These are phyloP conservation scores for Alisma plantagoaquatica DNA, from an alignment of 106 monocot genomes.

Conservation along the genomic window DNA sequence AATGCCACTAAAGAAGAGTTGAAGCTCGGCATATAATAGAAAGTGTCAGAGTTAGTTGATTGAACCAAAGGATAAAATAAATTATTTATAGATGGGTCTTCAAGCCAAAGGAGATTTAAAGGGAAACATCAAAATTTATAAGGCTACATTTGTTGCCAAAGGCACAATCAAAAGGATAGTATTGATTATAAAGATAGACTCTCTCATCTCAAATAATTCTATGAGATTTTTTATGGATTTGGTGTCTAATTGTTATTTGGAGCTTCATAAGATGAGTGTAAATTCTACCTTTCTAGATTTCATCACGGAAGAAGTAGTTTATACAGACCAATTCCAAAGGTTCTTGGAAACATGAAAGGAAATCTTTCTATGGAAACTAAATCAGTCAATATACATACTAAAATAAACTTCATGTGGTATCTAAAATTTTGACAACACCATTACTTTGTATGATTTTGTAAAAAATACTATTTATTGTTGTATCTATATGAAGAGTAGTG, in stretches of 20 bases:
- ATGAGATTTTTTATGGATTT: background rate
- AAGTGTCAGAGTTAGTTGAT: background rate
- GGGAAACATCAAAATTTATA: background rate
- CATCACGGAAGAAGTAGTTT: background rate
- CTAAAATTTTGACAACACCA: background rate
- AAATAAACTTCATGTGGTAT: background rate
- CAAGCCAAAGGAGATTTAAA: background rate
- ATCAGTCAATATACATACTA: background rate
- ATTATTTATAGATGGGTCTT: background rate
- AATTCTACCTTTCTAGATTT: background rate
- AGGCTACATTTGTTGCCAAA: background rate
- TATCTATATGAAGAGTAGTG: background rate
- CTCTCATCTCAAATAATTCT: background rate
- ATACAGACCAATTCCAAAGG: background rate
- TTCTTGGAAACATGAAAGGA: background rate
- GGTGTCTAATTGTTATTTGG: slow-evolving; percentile 2
- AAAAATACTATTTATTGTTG: background rate
- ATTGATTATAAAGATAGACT: background rate
- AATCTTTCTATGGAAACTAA: background rate
- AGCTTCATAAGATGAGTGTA: background rate
- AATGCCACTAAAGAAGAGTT: background rate
- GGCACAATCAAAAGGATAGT: background rate
- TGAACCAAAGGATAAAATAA: background rate
- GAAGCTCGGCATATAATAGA: background rate
- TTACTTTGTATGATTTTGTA: background rate